Evolutionary conservation across 1,139 yeast genomes (phyloP), one percentile per base, ranked within the genome.

Genomic region (Suzukiozyma palmioleophila): DNA sequence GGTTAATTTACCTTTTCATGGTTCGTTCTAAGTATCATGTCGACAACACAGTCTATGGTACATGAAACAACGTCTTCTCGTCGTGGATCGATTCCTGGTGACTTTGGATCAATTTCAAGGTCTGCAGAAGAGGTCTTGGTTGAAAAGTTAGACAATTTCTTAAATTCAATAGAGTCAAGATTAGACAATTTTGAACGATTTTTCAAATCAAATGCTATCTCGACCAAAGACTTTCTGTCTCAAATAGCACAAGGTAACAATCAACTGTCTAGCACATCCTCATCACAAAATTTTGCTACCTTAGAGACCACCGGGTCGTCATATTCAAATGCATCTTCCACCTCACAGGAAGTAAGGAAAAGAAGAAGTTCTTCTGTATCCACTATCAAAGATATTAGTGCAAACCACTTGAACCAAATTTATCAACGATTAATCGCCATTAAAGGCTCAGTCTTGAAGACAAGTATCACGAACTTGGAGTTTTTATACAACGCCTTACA

Each of bases 91-190:
- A 13, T 4, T n/a, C 9, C 31, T 8, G 16, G 10, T 3, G 31
- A 28, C 9, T 28, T 14, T 13, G 31, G 16, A 8, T 13, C 31
- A 14, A 4, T 12, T 13, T 32, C 32, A 3, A 37, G 25, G 22
- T 8, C 73, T 0, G 60, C 77, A 3, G 81, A 78, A 44, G 79
- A 73, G 44, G 53, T 69, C 14, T 59, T 77, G 37, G 65, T 78
- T 25, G 79, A 73, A 42, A 71, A 72, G 39, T 56, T 79, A 34
- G 84, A 79, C 49, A 54, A 52, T 10, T 77, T 79, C 44, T 60
- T 79, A 29, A 66, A 73, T 2, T 71, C 77, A n/a, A 68, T 79
- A 24, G 85, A 79, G 46, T 59, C 72, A 1, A 63, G 76, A 37
- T 57, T 79, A 27, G 79, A 75, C 36, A 62, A 64, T 29, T 68